Base-by-base conservation (phyloP, 352 stramenopile genomes). In the Globisporangium nagaii region DNA sequence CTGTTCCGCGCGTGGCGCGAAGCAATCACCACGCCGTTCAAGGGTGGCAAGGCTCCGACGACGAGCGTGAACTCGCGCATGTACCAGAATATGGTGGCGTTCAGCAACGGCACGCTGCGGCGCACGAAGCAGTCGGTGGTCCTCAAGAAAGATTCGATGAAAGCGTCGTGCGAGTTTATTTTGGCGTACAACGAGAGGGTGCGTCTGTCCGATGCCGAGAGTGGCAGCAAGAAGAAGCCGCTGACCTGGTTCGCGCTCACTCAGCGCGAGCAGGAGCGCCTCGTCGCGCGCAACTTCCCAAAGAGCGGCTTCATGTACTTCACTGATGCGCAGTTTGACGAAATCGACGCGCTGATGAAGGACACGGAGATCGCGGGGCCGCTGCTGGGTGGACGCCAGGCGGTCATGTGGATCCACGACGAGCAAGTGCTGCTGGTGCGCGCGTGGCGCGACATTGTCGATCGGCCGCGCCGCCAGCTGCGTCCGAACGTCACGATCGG, bases 281-380 rank as follows among this genome's bases (percentile, higher is more conserved):
- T 60, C 22, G 53, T 60, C 12, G 20, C 43, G 20, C 32, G 28
- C 4, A 28, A 53, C n/a, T 53, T 41, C 25, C 22, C 32, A 17
- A 60, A 53, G 36, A 45, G 17, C 12, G 39, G 53, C 53, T 60
- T 60, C 24, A 49, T 60, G 43, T 60, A 60, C 53, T 53, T 60
- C 13, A 28, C 43, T 7, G 24, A 51, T 11, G 17, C 53, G 3
- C 53, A 53, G 43, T 53, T 53, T 12, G n/a, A 24, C 13, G 27
- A 46, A 31, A 46, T 60, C 10, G 34, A 20, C 15, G 10, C 20
- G 19, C 53, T 60, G n/a, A 27, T 40, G n/a, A 35, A n/a, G 24
- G 53, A 58, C 15, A 50, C 40, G 0, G 51, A 43, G 39, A 19
- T 20, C 7, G 10, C 43, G 12, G 20, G 20, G 20, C 10, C 15